Evolutionary conservation across 768 basidiomycete genomes (phyloP).

Genomic region (Cyclocybe aegerita): DNA sequence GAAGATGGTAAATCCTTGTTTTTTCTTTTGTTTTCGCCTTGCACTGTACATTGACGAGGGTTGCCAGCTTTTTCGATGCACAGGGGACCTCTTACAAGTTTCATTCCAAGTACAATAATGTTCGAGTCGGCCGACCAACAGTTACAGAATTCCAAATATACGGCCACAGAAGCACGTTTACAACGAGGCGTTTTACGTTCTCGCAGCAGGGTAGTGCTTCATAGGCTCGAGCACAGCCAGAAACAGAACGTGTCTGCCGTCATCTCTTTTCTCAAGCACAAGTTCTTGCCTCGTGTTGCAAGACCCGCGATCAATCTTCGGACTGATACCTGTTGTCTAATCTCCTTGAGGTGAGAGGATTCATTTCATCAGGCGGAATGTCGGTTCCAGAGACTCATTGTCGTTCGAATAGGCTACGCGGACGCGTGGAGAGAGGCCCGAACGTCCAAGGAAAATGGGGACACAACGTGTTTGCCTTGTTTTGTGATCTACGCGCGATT

Average conservation of each 20-base stretch:
- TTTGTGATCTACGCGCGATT: conserved; percentile 10
- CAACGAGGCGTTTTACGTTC: conserved; percentile 14
- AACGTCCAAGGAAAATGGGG: not conserved
- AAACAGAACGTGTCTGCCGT: conserved; percentile 12
- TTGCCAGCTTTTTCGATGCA: too few relatives aligned
- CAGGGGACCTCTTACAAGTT: too few relatives aligned
- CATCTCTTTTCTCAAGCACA: conserved; percentile 4
- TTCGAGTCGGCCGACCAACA: too few relatives aligned
- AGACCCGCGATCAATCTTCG: conserved; percentile 4
- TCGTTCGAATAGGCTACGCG: not conserved
- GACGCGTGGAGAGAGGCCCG: not conserved
- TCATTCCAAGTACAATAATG: too few relatives aligned
- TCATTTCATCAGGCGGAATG: not conserved
- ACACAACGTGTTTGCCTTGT: conserved; percentile 16
- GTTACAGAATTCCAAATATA: too few relatives aligned
- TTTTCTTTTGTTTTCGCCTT: too few relatives aligned
- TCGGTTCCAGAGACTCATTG: not conserved
- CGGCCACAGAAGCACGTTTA: not conserved
- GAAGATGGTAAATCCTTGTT: too few relatives aligned
- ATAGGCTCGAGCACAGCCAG: not conserved
- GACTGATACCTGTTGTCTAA: not conserved
- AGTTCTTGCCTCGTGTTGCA: conserved; percentile 6
- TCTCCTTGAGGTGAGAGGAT: not conserved
- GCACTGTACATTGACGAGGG: too few relatives aligned
- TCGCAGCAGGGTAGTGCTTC: not conserved